Conservation (phyloP, 306 rosid species). For the Carpinus viminea region DNA sequence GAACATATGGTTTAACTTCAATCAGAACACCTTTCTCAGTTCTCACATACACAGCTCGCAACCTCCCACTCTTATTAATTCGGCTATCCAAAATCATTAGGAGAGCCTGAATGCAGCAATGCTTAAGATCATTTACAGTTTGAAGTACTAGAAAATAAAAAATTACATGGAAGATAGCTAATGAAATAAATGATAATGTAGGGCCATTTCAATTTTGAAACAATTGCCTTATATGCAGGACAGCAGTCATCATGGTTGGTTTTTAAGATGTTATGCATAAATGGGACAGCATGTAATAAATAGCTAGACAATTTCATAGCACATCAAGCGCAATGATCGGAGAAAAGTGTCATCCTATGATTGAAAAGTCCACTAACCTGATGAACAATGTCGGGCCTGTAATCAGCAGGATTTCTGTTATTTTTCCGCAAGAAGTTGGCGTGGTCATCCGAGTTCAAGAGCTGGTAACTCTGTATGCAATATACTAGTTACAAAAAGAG, state of each 20-base stretch:
- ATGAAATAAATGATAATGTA: neutral
- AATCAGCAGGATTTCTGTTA: slow-evolving; percentile 70
- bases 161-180: neutral
- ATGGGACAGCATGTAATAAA: neutral
- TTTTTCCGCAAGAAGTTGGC: slow-evolving; percentile 58
- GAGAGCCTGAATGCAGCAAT: slow-evolving; percentile 59
- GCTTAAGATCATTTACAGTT: neutral
- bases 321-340: neutral
- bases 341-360: neutral
- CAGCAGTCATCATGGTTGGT: too few species aligned
- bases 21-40: slow-evolving; percentile 78
- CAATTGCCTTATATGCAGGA: neutral
- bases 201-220: neutral
- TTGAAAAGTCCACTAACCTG: slow-evolving; percentile 46
- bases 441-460: slow-evolving; percentile 84
- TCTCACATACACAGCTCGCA: slow-evolving; percentile 71
- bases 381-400: slow-evolving; percentile 84
- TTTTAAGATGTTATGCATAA: neutral
- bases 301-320: neutral
- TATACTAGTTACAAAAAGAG: neutral
- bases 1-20: slow-evolving; percentile 78
- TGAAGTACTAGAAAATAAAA: neutral
- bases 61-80: slow-evolving; percentile 76
- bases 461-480: slow-evolving; percentile 61
- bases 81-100: slow-evolving; percentile 80